Percentiles rank a stretch among this genome's conserved stretches.
These are phyloP conservation scores for Schizopora paradoxa DNA, from an alignment of 1,284 basidiomycete genomes.

Conservation along the genomic window DNA sequence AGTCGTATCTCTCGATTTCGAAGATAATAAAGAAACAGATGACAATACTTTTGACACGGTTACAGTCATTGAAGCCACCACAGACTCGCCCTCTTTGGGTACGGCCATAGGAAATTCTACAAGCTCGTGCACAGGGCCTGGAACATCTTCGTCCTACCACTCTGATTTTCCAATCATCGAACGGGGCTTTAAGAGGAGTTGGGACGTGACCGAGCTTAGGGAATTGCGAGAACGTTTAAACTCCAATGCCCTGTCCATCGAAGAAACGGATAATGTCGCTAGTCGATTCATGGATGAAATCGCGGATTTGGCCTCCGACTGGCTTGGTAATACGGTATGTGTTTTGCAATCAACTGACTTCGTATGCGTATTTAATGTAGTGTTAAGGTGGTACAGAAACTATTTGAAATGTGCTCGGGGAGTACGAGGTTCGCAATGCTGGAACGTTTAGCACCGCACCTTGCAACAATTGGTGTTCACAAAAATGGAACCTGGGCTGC, in stretches of 20 bases:
- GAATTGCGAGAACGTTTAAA: constrained; percentile 91
- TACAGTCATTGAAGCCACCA: no score
- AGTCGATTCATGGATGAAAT: constrained; percentile 88
- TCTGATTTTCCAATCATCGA: constrained; percentile 84
- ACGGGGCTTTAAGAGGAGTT: constrained; percentile 77
- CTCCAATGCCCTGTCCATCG: constrained; percentile 71
- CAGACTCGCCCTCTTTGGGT: no score
- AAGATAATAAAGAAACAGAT: no score
- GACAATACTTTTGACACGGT: no score
- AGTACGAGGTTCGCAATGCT: constrained; percentile 82
- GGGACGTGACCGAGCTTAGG: constrained; percentile 91
- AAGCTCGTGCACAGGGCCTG: no score
- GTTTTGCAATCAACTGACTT: not conserved
- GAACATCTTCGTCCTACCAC: constrained; percentile 75
- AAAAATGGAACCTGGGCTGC: constrained; percentile 99
- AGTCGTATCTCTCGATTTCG: no score
- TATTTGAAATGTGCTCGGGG: constrained; percentile 88
- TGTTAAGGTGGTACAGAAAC: constrained; percentile 76
- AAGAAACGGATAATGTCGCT: constrained; percentile 88
- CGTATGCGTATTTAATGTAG: constrained; percentile 24
- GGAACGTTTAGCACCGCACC: constrained; percentile 87
- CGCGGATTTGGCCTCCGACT: no score
- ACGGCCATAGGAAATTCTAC: no score
- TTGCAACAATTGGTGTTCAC: constrained; percentile 97
- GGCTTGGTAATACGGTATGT: constrained; percentile 92